Percentiles rank a stretch among this genome's conserved stretches.
Conservation (phyloP, 2,329 filamentous ascomycete genomes). For the Aureobasidium sp. region DNA sequence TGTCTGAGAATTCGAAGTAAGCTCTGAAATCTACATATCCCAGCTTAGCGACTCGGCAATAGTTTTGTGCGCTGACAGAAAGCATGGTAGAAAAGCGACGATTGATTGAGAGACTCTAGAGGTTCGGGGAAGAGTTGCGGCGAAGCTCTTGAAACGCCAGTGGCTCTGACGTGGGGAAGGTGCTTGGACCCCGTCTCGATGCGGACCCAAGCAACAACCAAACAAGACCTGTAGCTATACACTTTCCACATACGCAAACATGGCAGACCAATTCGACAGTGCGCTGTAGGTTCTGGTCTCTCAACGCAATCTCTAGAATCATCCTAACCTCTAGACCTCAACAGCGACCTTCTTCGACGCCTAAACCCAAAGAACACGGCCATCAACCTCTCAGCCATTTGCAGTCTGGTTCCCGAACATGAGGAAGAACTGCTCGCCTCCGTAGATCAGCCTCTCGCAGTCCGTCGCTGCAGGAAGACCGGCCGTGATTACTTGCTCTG, state of each 20-base stretch:
- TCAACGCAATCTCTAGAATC: not conserved
- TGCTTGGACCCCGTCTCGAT: slow-evolving; percentile 8
- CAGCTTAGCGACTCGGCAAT: not conserved
- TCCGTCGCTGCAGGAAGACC: slow-evolving; percentile 78
- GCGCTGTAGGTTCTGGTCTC: slow-evolving; percentile 14
- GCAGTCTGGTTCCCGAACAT: slow-evolving; percentile 79
- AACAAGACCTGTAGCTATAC: not conserved
- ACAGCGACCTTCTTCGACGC: slow-evolving; percentile 92
- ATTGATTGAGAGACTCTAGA: not conserved
- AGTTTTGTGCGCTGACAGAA: not conserved
- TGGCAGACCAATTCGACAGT: slow-evolving; percentile 20
- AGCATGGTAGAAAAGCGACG: not conserved
- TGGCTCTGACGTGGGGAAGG: slow-evolving; percentile 8
- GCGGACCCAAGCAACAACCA: not conserved
- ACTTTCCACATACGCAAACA: not conserved
- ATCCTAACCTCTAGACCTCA: not conserved
- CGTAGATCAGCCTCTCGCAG: slow-evolving; percentile 87
- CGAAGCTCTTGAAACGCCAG: not conserved
- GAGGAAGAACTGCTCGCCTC: slow-evolving; percentile 97
- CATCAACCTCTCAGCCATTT: slow-evolving; percentile 80
- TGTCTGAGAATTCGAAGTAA: not conserved
- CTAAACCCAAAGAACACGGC: slow-evolving; percentile 92
- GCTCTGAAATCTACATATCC: not conserved
- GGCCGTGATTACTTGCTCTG: slow-evolving; percentile 95
- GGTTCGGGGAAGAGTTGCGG: not conserved